Evolutionary conservation across 2,329 filamentous ascomycete genomes (phyloP).

Genomic region (Colletotrichum sp.): DNA sequence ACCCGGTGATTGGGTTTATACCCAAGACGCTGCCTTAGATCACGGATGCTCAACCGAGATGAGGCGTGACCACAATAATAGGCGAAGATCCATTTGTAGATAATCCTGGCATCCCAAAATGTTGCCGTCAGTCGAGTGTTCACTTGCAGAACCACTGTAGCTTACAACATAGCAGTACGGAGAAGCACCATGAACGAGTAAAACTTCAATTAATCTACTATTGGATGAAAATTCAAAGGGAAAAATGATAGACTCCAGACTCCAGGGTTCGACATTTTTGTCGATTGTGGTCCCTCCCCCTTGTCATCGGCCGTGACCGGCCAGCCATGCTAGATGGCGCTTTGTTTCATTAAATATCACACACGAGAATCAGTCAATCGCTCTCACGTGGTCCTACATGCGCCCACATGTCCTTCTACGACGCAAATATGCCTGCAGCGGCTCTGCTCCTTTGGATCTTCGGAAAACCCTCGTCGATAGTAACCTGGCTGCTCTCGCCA

Average conservation of each 20-base stretch:
- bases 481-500: neutral
- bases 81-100: neutral
- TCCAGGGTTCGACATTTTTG: constrained; percentile 1
- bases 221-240: neutral
- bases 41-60: neutral
- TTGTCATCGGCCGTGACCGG: neutral
- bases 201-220: constrained; percentile 9
- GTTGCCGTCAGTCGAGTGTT: neutral
- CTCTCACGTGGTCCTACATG: neutral
- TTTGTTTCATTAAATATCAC: neutral
- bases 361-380: neutral
- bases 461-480: too few relatives aligned
- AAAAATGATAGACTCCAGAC: neutral
- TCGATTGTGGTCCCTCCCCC: neutral
- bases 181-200: neutral
- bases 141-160: neutral
- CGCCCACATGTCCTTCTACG: neutral
- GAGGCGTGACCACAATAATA: neutral
- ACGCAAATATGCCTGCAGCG: neutral
- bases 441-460: neutral
- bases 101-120: neutral
- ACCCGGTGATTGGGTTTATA: neutral
- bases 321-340: neutral
- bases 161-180: neutral
- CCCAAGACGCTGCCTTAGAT: neutral